Percentiles rank a stretch among this genome's conserved stretches.
Evolutionary conservation across 164 flowering plant genomes (phyloP).

Genomic region (Annona cherimola): DNA sequence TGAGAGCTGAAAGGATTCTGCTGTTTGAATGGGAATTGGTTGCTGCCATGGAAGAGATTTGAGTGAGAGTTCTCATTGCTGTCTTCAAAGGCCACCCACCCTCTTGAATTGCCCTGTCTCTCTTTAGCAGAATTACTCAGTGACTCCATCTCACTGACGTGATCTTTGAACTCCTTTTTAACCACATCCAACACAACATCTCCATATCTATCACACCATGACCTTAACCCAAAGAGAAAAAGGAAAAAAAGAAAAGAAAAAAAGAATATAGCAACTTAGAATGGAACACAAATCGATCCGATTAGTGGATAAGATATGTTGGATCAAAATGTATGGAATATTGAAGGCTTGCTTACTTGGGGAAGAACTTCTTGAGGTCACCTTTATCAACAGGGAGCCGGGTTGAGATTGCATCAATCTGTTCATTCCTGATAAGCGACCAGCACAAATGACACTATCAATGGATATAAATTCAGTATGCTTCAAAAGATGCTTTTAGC

Average conservation of each 20-base stretch:
- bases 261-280: neutral
- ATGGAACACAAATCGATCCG: neutral
- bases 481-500: no score
- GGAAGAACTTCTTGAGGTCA: slow-evolving; percentile 71
- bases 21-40: slow-evolving; percentile 11
- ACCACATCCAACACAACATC: slow-evolving; percentile 75
- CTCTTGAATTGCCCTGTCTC: slow-evolving; percentile 23
- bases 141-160: slow-evolving; percentile 63
- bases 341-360: slow-evolving; percentile 45
- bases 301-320: neutral
- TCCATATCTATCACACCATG: slow-evolving; percentile 79
- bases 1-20: neutral
- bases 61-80: slow-evolving; percentile 60
- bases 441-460: neutral
- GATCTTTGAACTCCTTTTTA: slow-evolving; percentile 79
- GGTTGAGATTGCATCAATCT: slow-evolving; percentile 74
- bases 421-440: slow-evolving; percentile 46
- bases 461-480: neutral
- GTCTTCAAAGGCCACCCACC: slow-evolving; percentile 65
- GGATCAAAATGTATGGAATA: neutral
- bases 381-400: slow-evolving; percentile 77
- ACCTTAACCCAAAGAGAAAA: slow-evolving; percentile 21
- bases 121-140: slow-evolving; percentile 34
- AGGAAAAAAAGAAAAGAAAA: neutral
- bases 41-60: slow-evolving; percentile 34